phyloP scores from a whole-genome alignment of 2,329 filamentous ascomycete species.

The Claviceps sp. region DNA sequence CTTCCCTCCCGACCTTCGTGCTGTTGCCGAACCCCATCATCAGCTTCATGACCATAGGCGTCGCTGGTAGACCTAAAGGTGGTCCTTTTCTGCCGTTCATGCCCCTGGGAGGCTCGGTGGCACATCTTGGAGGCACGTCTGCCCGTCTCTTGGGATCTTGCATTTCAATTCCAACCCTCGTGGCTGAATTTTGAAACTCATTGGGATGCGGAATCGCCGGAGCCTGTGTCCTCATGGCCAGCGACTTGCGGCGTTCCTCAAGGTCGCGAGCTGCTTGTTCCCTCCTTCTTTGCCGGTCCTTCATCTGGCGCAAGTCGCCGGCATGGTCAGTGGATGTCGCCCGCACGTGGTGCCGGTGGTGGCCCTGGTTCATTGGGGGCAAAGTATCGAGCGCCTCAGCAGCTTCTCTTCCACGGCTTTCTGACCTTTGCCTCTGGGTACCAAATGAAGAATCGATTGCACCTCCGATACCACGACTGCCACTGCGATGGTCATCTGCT shows the following conservation, averaged over 20 bases:
- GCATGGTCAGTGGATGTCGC: conserved; percentile 32
- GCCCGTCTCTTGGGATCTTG: conserved; percentile 27
- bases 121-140: conserved; percentile 44
- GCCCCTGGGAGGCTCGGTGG: conserved; percentile 45
- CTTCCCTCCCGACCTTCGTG: conserved; percentile 22
- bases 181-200: conserved; percentile 25
- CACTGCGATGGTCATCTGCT: conserved; percentile 39
- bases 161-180: conserved; percentile 25
- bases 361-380: conserved; percentile 14
- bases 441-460: conserved; percentile 20
- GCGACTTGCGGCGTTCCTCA: conserved; percentile 73
- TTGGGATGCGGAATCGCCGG: conserved; percentile 68
- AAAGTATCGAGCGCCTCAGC: conserved; percentile 18
- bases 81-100: conserved; percentile 36
- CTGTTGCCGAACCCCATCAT: conserved; percentile 48
- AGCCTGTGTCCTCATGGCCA: conserved; percentile 66
- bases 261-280: conserved; percentile 72
- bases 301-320: conserved; percentile 42
- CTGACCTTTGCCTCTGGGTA: conserved; percentile 23
- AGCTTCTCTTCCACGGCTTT: conserved; percentile 23
- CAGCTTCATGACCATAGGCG: conserved; percentile 80
- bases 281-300: conserved; percentile 51
- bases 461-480: conserved; percentile 22
- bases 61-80: conserved; percentile 72
- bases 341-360: conserved; percentile 13